Conservation (phyloP, 768 basidiomycete species). For the Leccinum barrowsii region DNA sequence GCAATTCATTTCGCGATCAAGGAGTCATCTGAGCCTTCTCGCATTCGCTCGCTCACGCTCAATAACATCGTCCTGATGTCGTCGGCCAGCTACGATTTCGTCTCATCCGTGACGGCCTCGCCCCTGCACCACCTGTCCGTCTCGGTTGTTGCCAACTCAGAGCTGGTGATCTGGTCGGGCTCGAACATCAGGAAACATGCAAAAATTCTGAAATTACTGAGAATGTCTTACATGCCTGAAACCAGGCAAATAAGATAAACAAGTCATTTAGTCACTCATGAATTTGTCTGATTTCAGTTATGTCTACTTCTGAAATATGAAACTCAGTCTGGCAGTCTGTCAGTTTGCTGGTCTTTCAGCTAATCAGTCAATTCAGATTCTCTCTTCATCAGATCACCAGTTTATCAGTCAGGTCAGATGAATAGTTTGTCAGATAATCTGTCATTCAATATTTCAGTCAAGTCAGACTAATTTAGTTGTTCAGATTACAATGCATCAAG, state of each 20-base stretch:
- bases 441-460: background rate
- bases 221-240: background rate
- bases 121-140: conserved; percentile 30
- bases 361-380: background rate
- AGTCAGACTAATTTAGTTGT: background rate
- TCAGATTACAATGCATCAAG: no score
- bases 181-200: conserved; percentile 16
- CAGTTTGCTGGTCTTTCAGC: background rate
- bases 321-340: background rate
- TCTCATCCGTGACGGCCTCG: conserved; percentile 21
- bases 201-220: background rate
- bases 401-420: background rate
- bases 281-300: background rate
- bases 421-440: no score
- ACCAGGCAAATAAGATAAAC: background rate
- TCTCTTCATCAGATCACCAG: background rate
- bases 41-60: conserved; percentile 21
- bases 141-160: conserved; percentile 30
- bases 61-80: conserved; percentile 29
- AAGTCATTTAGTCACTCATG: background rate
- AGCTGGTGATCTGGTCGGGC: conserved; percentile 28
- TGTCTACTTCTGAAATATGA: background rate
- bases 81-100: conserved; percentile 25
- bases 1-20: conserved; percentile 20
- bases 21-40: conserved; percentile 15